These are phyloP conservation scores for Fragilaria crotonensis DNA, from an alignment of 108 stramenopile genomes.

Conservation along the genomic window DNA sequence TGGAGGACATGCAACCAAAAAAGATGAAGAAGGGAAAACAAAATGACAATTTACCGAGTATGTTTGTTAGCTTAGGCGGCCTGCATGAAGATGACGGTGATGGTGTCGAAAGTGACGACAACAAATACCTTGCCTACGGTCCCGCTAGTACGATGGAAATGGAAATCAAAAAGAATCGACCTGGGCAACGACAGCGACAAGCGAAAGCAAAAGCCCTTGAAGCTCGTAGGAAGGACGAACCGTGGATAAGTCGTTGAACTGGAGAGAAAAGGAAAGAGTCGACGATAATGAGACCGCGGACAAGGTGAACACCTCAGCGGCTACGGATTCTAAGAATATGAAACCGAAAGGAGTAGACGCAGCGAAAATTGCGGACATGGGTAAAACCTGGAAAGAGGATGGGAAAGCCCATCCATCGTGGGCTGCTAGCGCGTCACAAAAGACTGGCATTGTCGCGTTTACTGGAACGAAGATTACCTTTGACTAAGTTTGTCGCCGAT, in stretches of 20 bases:
- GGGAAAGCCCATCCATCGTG: constrained; percentile 76
- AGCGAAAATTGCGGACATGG: constrained; percentile 31
- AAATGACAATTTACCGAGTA: constrained; percentile 14
- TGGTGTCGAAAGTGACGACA: constrained; percentile 15
- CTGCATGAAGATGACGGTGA: constrained; percentile 19
- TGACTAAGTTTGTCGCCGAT: constrained; percentile 13
- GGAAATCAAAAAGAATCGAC: constrained; percentile 61
- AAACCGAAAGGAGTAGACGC: constrained; percentile 6
- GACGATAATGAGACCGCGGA: not conserved
- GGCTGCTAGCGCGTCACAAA: constrained; percentile 65
- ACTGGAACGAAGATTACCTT: constrained; percentile 81
- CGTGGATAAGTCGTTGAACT: constrained; percentile 54
- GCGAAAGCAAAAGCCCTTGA: constrained; percentile 71
- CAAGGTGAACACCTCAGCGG: constrained; percentile 1
- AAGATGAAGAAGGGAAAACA: constrained; percentile 27
- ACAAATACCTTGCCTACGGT: constrained; percentile 7
- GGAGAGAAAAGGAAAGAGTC: constrained; percentile 44
- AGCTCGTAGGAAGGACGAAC: constrained; percentile 54
- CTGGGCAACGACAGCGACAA: constrained; percentile 70
- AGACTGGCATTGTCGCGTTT: constrained; percentile 69
- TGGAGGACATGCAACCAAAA: not conserved
- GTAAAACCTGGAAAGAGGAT: constrained; percentile 43
- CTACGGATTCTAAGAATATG: too few species aligned
- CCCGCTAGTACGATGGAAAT: not conserved
- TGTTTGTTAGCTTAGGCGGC: constrained; percentile 41